Evolutionary conservation across 225 moss, liverwort and hornwort species (phyloP), one percentile per base, ranked within the genome.

Genomic region (Rhytidiadelphus loreus): DNA sequence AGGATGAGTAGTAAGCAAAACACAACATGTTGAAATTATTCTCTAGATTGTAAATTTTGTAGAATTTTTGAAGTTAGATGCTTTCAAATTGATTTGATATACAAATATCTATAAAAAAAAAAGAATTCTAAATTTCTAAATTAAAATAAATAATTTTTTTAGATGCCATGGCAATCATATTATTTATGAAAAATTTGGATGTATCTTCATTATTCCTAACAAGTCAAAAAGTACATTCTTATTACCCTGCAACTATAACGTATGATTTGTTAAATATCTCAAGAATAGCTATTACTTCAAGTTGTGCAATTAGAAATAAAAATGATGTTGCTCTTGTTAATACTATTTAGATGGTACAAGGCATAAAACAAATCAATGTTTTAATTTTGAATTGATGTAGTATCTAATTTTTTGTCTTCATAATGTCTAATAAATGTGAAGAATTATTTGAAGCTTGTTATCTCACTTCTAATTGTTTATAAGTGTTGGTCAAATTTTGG

Each of bases 231-330:
- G 4, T 26, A 5, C 16, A 44, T 72, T 71, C 7, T 43, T 43
- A 0, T 14, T 16, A 25, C 8, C 15, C 0, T 2, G 10, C 11
- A 17, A 7, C 5, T 2, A 46, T 26, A 29, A 9, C 3, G 11
- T 46, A 18, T 44, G 29, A 17, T 73, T 72, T 46, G 2, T 29
- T 46, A 11, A 6, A 46, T 11, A 46, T 73, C 11, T 73, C 18
- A 73, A 29, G 7, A 73, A 46, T 10, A 44, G 7, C 6, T 11
- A 11, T 74, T 7, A 48, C 19, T 48, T 74, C 6, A 32, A 48
- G 7, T 18, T 73, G 6, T 46, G 2, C 6, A 30, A 73, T 73
- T 18, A 46, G 6, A 73, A 46, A 18, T 18, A 46, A 46, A 18
- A 1, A 0, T 18, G 0, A 46, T 30, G 11, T 18, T 73, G 9